Evolutionary conservation across 1,284 basidiomycete genomes (phyloP).

Genomic region (Boletellus deceptivus): DNA sequence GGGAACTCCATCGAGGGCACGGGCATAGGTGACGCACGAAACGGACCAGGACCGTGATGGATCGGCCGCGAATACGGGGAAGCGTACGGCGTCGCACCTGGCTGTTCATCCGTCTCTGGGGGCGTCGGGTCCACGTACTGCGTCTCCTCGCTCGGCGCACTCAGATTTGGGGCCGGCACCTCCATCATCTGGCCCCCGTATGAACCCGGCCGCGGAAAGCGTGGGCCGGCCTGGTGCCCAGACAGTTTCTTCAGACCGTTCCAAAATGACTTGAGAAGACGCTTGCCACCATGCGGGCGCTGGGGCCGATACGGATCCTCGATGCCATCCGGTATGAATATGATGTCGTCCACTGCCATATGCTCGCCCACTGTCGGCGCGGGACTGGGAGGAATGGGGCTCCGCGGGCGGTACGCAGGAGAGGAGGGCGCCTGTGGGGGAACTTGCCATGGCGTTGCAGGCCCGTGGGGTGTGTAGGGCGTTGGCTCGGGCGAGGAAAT

Average conservation of each 20-base stretch:
- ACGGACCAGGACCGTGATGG: neutral
- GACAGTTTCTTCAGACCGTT: slow-evolving; percentile 26
- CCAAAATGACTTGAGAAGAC: slow-evolving; percentile 23
- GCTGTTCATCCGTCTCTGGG: slow-evolving; percentile 12
- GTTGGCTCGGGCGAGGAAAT: slow-evolving; percentile 17
- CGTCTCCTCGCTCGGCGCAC: slow-evolving; percentile 7
- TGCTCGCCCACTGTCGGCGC: slow-evolving; percentile 28
- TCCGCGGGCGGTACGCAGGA: slow-evolving; percentile 12
- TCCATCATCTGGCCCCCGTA: slow-evolving; percentile 2
- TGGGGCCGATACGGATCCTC: slow-evolving; percentile 10
- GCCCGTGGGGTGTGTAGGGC: slow-evolving; percentile 6
- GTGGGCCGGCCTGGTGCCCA: slow-evolving; percentile 1
- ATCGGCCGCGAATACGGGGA: slow-evolving; percentile 19
- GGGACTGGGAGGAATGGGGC: slow-evolving; percentile 15
- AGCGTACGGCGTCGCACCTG: neutral
- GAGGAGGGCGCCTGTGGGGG: slow-evolving; percentile 3
- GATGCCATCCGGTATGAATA: neutral
- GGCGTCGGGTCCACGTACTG: slow-evolving; percentile 14
- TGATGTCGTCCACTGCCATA: slow-evolving; percentile 23
- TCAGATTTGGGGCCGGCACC: slow-evolving; percentile 6
- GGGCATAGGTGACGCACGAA: slow-evolving; percentile 11
- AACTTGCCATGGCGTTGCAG: slow-evolving; percentile 3
- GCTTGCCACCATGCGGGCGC: slow-evolving; percentile 1
- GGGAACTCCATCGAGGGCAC: neutral
- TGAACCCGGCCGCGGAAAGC: neutral